These are phyloP conservation scores for Trametes hirsuta DNA, from an alignment of 1,284 basidiomycete species.

Conservation along the genomic window DNA sequence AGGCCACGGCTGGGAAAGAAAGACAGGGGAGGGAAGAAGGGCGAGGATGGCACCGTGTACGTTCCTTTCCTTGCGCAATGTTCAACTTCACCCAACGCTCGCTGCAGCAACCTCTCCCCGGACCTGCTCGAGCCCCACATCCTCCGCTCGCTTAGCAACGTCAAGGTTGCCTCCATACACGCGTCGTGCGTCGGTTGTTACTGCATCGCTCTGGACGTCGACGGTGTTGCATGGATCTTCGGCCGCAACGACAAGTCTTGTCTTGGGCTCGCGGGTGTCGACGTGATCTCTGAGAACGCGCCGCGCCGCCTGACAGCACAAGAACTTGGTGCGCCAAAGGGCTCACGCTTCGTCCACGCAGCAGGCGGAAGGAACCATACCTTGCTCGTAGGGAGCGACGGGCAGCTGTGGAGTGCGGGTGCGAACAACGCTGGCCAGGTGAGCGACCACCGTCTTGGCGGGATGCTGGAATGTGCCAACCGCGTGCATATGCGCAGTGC, in stretches of 20 bases:
- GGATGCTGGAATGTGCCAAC: background rate
- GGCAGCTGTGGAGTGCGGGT: constrained; percentile 84
- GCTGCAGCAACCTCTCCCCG: constrained; percentile 31
- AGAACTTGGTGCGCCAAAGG: constrained; percentile 63
- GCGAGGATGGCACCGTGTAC: constrained; percentile 22
- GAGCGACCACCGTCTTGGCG: constrained; percentile 26
- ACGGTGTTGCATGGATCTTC: constrained; percentile 85
- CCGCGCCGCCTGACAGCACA: constrained; percentile 65
- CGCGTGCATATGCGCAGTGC: constrained; percentile 49
- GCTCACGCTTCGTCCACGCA: constrained; percentile 76
- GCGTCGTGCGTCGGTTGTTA: constrained; percentile 76
- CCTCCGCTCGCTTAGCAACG: constrained; percentile 83
- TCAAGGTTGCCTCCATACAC: constrained; percentile 74
- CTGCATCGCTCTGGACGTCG: constrained; percentile 72
- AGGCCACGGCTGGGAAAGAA: constrained; percentile 27
- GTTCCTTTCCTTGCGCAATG: constrained; percentile 3
- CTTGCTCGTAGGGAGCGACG: constrained; percentile 81
- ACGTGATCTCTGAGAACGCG: constrained; percentile 71
- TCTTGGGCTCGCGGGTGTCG: constrained; percentile 57
- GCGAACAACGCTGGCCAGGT: constrained; percentile 86
- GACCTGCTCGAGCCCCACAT: constrained; percentile 89
- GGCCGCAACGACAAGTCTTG: constrained; percentile 74
- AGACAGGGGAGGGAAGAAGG: constrained; percentile 26
- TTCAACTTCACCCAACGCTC: background rate
- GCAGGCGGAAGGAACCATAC: constrained; percentile 85